A percentile compares a stretch with the other conserved stretches of the same genome.
Evolutionary conservation across 164 flowering plant species (phyloP).

Genomic region (Tetracentron sinense): DNA sequence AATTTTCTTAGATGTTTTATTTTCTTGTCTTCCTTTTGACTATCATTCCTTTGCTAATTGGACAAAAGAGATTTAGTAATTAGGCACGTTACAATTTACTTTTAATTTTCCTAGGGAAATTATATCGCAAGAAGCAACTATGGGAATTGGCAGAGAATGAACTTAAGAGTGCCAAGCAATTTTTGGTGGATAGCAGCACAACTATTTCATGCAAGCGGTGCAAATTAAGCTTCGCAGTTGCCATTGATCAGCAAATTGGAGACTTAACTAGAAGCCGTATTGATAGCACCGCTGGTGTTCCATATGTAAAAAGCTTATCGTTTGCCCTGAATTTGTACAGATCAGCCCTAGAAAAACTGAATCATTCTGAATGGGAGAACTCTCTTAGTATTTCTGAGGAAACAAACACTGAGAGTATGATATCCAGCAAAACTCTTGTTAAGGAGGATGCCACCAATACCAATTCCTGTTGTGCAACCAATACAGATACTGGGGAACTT

Average conservation of each 20-base stretch:
- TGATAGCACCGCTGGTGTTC: background rate
- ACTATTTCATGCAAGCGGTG: slow-evolving; percentile 25
- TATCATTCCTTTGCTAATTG: background rate
- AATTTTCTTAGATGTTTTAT: background rate
- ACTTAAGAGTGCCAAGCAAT: slow-evolving; percentile 19
- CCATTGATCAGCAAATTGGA: slow-evolving; percentile 25
- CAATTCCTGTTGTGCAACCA: background rate
- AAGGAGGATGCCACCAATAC: background rate
- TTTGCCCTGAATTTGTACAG: slow-evolving; percentile 21
- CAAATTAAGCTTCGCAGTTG: slow-evolving; percentile 23
- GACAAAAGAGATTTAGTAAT: background rate
- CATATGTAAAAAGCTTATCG: slow-evolving; percentile 3
- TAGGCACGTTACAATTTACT: background rate
- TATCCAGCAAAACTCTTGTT: background rate
- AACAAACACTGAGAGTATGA: background rate
- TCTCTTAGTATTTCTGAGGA: slow-evolving; percentile 6
- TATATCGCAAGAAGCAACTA: slow-evolving; percentile 26
- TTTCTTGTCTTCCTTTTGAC: background rate
- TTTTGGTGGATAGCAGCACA: slow-evolving; percentile 14
- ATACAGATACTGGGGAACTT: slow-evolving; percentile 4
- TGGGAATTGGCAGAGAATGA: slow-evolving; percentile 32
- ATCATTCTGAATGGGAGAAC: slow-evolving; percentile 15
- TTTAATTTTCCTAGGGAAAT: slow-evolving; percentile 18
- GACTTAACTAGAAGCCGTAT: slow-evolving; percentile 20
- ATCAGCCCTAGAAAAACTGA: slow-evolving; percentile 20